Percentiles rank a stretch among this genome's conserved stretches.
Conservation (phyloP, 306 rosid genomes). For the Arachis stenosperma region DNA sequence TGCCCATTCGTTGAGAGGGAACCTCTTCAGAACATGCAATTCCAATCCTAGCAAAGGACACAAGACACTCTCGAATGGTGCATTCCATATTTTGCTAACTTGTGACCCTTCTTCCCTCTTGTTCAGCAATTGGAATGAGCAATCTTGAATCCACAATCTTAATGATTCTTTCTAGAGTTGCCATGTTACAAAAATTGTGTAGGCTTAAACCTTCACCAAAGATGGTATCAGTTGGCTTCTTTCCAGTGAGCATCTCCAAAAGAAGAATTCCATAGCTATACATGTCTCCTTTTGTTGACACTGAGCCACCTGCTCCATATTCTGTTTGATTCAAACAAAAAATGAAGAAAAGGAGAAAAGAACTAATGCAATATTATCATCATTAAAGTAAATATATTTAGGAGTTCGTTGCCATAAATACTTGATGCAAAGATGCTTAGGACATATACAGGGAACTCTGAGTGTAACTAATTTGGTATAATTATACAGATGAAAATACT, state of each 20-base stretch:
- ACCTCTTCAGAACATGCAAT: constrained; percentile 41
- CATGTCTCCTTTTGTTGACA: background rate
- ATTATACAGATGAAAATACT: too few relatives aligned
- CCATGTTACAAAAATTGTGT: background rate
- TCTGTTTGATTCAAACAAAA: background rate
- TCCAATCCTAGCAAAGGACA: constrained; percentile 36
- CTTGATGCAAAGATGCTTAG: too few relatives aligned
- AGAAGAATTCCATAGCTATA: constrained; percentile 12
- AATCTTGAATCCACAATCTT: background rate
- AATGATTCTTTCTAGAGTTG: background rate
- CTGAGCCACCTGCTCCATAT: background rate
- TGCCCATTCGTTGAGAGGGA: constrained; percentile 6
- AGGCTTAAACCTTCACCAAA: background rate
- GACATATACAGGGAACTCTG: too few relatives aligned
- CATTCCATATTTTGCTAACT: background rate
- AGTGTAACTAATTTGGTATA: too few relatives aligned
- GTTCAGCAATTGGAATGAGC: background rate
- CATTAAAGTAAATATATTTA: too few relatives aligned
- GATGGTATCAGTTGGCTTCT: background rate
- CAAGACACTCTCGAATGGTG: constrained; percentile 5
- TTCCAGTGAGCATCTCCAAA: background rate
- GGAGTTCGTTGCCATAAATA: too few relatives aligned
- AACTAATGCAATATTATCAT: background rate
- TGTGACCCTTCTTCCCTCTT: background rate
- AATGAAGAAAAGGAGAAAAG: background rate